A percentile compares a stretch with the other conserved stretches of the same genome.
Conservation (phyloP, 106 monocot species). For the Dactylorhiza incarnata region DNA sequence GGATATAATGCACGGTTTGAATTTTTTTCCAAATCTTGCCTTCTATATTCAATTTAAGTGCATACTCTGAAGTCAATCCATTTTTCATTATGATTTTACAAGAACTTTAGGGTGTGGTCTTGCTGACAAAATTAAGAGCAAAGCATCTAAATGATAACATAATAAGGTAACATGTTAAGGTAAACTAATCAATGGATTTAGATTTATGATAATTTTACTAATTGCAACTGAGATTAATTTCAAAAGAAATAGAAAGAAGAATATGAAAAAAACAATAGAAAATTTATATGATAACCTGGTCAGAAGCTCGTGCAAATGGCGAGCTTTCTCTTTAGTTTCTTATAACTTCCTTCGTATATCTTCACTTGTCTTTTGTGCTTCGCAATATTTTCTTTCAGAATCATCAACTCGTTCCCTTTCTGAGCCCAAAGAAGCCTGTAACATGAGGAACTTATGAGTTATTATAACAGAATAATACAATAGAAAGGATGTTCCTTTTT, state of each 20-base stretch:
- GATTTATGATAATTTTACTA: too few relatives aligned
- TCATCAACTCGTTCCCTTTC: conserved; percentile 75
- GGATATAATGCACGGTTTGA: too few relatives aligned
- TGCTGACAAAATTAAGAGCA: background rate
- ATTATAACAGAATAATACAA: background rate
- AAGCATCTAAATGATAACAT: background rate
- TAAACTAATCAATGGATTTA: background rate
- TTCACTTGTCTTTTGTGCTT: conserved; percentile 43
- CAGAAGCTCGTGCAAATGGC: conserved; percentile 61
- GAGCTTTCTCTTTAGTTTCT: conserved; percentile 64
- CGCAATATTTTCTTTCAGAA: conserved; percentile 42
- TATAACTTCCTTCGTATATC: conserved; percentile 60
- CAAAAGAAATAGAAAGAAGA: too few relatives aligned
- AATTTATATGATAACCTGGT: conserved; percentile 41
- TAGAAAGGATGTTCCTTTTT: background rate
- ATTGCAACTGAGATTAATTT: background rate
- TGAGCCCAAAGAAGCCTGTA: conserved; percentile 54
- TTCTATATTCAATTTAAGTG: too few relatives aligned
- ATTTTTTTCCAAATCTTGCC: too few relatives aligned
- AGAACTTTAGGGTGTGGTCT: background rate
- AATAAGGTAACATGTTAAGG: background rate
- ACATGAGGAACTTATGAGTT: conserved; percentile 4
- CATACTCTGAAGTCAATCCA: background rate
- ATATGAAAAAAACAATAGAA: background rate
- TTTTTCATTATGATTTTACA: background rate